Base-by-base conservation (phyloP, 176 grass and related monocot genomes). In the Avena eriantha region DNA sequence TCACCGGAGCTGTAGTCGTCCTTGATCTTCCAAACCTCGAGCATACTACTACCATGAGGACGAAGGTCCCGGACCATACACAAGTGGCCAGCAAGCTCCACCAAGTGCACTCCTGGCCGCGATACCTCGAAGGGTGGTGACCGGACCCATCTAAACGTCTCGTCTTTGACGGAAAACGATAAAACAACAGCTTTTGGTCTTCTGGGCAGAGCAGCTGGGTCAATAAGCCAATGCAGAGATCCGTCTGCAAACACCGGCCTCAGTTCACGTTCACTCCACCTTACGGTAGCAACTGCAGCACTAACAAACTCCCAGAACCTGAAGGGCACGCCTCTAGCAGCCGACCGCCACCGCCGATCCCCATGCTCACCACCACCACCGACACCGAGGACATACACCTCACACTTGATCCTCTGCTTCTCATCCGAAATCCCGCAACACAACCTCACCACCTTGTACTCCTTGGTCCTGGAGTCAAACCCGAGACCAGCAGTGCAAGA, bases 391-490 rank as follows among this genome's bases (percentile, higher is more conserved):
- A 16, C 77, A 22, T 86, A 69, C 7, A 86, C 8, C 5, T 86
- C 74, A 1, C 84, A 86, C 29, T 16, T 26, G 45, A 49, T 49
- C 31, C 14, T 9, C 13, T 8, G 8, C 12, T 18, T 23, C n/a
- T 17, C 70, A 5, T 23, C 7, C 11, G 14, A 21, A 1, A 14
- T 39, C 2, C 6, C 31, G 1, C 3, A 2, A 46, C 69, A 78
- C 10, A 86, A 13, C 74, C 84, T 67, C 49, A 69, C 45, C 1
- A 79, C 63, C 75, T 86, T 71, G 64, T 86, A 79, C 33, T 79
- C 35, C 11, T 46, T 79, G 0, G 16, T 68, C 34, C 9, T 34
- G 34, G 63, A n/a, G 16, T 86, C 76, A 5, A 79, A 86, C 10
- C 75, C 84, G 2, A 86, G 84, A 23, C 76, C 63, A 18, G 64